Conservation (phyloP, 805 yeast species). For the Candida sanyiensis region DNA sequence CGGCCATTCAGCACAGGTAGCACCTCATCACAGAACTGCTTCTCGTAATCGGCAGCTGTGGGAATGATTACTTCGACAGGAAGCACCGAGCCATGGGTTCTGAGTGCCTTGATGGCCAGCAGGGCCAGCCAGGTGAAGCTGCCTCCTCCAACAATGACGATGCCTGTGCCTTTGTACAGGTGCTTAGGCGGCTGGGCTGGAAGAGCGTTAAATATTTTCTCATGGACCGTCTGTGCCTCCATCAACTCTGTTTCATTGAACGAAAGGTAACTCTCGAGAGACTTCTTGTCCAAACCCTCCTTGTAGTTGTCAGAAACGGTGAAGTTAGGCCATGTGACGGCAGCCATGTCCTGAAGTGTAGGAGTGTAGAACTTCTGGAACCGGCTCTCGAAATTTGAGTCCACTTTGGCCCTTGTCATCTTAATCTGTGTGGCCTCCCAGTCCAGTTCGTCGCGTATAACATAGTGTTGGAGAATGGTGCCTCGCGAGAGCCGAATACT, state of each 20-base stretch:
- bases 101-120: not conserved
- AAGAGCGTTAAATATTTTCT: not conserved
- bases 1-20: not conserved
- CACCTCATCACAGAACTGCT: not conserved
- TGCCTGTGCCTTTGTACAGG: slow-evolving; percentile 2
- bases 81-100: not conserved
- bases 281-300: not conserved
- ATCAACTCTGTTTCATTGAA: not conserved
- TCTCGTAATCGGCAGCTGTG: not conserved
- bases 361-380: slow-evolving; percentile 1
- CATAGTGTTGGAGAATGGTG: too few relatives aligned
- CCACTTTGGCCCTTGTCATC: too few relatives aligned
- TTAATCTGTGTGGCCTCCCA: too few relatives aligned
- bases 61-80: slow-evolving; percentile 1
- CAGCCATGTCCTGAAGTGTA: not conserved
- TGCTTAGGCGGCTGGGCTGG: not conserved
- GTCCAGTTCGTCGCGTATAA: too few relatives aligned
- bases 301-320: not conserved
- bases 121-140: slow-evolving; percentile 1
- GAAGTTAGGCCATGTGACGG: not conserved
- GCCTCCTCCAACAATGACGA: slow-evolving; percentile 4
- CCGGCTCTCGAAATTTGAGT: not conserved
- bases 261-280: not conserved
- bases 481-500: too few relatives aligned
- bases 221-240: not conserved